These are phyloP conservation scores for Serendipita sp. DNA, from an alignment of 768 basidiomycete genomes.

Conservation along the genomic window DNA sequence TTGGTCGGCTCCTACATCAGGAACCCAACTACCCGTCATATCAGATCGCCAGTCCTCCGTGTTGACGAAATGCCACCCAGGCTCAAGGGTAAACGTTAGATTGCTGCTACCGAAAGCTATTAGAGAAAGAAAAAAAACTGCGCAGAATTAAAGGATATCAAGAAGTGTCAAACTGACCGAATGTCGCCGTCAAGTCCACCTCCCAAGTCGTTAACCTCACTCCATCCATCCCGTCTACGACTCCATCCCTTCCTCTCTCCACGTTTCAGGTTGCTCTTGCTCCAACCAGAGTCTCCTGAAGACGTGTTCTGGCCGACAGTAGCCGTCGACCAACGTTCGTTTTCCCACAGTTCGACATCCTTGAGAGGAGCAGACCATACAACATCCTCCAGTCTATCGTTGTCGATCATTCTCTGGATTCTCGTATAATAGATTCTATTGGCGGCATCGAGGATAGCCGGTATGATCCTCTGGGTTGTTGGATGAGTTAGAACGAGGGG, in stretches of 20 bases:
- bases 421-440: conserved; percentile 16
- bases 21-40: conserved; percentile 39
- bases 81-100: conserved; percentile 60
- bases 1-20: conserved; percentile 21
- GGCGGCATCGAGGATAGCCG: conserved; percentile 17
- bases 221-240: conserved; percentile 54
- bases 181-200: conserved; percentile 33
- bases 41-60: conserved; percentile 69
- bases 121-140: conserved; percentile 2
- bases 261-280: conserved; percentile 21
- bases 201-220: conserved; percentile 25
- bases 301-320: conserved; percentile 10
- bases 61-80: conserved; percentile 58
- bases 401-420: conserved; percentile 31
- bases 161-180: conserved; percentile 33
- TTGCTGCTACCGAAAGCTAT: conserved; percentile 40
- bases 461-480: conserved; percentile 18
- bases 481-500: conserved; percentile 44
- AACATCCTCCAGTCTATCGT: conserved; percentile 46
- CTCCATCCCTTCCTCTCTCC: conserved; percentile 54
- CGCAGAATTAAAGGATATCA: background rate
- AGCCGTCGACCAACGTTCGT: conserved; percentile 41
- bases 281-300: conserved; percentile 21
- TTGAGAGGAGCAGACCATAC: conserved; percentile 50
- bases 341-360: conserved; percentile 62